These are phyloP conservation scores for Ilyonectria mors-panacis DNA, from an alignment of 2,329 filamentous ascomycete species.

Conservation along the genomic window DNA sequence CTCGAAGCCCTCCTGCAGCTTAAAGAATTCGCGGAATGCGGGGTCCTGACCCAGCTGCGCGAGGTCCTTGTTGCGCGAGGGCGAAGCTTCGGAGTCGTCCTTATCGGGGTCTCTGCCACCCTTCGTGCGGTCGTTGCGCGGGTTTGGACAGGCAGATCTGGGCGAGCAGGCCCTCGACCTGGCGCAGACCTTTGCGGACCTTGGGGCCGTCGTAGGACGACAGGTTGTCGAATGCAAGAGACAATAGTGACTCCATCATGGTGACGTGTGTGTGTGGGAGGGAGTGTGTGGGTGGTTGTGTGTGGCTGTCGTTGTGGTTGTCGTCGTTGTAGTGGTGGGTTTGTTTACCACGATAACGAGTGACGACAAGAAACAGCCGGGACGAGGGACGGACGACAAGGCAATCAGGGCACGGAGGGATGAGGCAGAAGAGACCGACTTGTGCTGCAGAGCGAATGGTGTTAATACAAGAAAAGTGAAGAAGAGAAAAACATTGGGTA, in stretches of 20 bases:
- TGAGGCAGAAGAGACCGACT: constrained; percentile 23
- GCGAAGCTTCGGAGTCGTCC: constrained; percentile 57
- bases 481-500: constrained; percentile 32
- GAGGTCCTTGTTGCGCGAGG: constrained; percentile 72
- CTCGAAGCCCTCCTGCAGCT: constrained; percentile 96
- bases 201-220: constrained; percentile 92
- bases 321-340: constrained; percentile 24
- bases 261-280: constrained; percentile 9
- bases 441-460: constrained; percentile 22
- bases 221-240: constrained; percentile 95
- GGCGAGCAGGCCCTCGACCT: constrained; percentile 93
- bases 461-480: constrained; percentile 34
- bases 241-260: constrained; percentile 90
- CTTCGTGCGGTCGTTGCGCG: constrained; percentile 41
- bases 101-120: constrained; percentile 46
- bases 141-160: constrained; percentile 87
- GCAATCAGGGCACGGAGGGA: constrained; percentile 10
- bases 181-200: constrained; percentile 92
- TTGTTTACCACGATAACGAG: constrained; percentile 31
- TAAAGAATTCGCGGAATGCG: constrained; percentile 96
- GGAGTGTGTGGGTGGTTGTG: constrained; percentile 23
- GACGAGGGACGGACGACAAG: constrained; percentile 1
- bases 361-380: constrained; percentile 27
- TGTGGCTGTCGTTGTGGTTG: constrained; percentile 37
- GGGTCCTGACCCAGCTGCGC: constrained; percentile 83